Percentiles rank a stretch among this genome's conserved stretches.
Evolutionary conservation across 2,329 filamentous ascomycete species (phyloP).

Genomic region (Alternaria arborescens): DNA sequence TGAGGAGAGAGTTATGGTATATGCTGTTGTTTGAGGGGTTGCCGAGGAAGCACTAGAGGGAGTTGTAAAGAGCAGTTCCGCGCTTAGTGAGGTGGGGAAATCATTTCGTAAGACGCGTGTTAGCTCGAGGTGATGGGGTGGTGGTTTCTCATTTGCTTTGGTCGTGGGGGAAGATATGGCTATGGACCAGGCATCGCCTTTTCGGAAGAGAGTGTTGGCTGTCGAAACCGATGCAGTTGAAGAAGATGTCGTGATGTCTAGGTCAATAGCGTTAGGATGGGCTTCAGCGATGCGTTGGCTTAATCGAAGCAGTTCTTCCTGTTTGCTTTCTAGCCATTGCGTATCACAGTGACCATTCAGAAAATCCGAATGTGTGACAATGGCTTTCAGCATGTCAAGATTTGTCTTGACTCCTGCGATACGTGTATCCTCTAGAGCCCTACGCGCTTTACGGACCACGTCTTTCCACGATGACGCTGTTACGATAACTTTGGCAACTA

Average conservation of each 20-base stretch:
- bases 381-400: slow-evolving; percentile 62
- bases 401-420: slow-evolving; percentile 69
- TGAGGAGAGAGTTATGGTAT: slow-evolving; percentile 56
- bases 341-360: slow-evolving; percentile 60
- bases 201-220: slow-evolving; percentile 61
- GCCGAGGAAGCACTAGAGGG: slow-evolving; percentile 58
- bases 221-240: slow-evolving; percentile 14
- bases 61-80: slow-evolving; percentile 62
- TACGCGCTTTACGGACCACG: slow-evolving; percentile 61
- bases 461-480: slow-evolving; percentile 63
- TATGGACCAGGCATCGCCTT: slow-evolving; percentile 67
- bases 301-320: slow-evolving; percentile 52
- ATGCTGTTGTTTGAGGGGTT: slow-evolving; percentile 48
- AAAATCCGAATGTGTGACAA: slow-evolving; percentile 63
- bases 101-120: slow-evolving; percentile 66
- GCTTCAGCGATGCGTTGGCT: slow-evolving; percentile 21
- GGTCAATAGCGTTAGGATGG: not conserved
- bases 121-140: slow-evolving; percentile 62
- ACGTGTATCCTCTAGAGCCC: slow-evolving; percentile 64
- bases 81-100: slow-evolving; percentile 64
- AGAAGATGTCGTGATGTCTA: slow-evolving; percentile 5
- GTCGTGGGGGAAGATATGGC: slow-evolving; percentile 51
- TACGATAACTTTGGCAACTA: slow-evolving; percentile 68
- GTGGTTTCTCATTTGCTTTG: slow-evolving; percentile 13
- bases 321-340: slow-evolving; percentile 64